Evolutionary conservation across 2,329 filamentous ascomycete genomes (phyloP), one percentile per base, ranked within the genome.

Genomic region (Nigrospora oryzae): DNA sequence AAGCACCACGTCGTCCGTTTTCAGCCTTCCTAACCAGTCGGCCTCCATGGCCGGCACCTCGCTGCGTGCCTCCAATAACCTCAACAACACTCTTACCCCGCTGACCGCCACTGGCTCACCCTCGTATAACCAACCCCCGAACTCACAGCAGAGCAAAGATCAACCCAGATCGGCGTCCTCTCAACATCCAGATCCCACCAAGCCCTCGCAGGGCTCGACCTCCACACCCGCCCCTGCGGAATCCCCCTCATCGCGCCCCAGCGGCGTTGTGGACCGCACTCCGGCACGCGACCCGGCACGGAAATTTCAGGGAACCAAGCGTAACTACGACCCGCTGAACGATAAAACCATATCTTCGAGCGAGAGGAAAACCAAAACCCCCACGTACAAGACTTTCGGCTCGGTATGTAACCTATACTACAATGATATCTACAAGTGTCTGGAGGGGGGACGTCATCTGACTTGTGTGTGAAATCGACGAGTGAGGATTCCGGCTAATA

Each of bases 1-100:
- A 46, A 89, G 83, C 67, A 79, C 81, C 44, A 75, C 75, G 42
- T 88, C 84, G 38, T 88, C 87, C 44, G 72, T 84, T 52, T 86
- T 86, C 66, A 86, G 81, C 64, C 62, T 60, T 50, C 60, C 68
- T 49, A 62, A 68, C 48, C 64, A 61, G 52, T 63, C 68, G 49
- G 60, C 62, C 58, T 63, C 64, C 52, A 54, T 69, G 51, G 36
- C 33, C 40, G 63, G 65, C 53, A 54, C 63, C 46, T 63, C 69
- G 52, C 67, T 68, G 47, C 53, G 49, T 51, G 51, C 54, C 41
- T 58, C 68, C 64, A 62, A 68, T 62, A 63, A 63, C 65, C 23
- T 28, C 23, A 10, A 6, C 23, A 28, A 10, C 23, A 63, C 72
- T 58, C 62, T 69, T 53, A 77, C 74, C 38, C 74, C 74, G 48